These are phyloP conservation scores for Mycena vulgaris DNA, from an alignment of 768 basidiomycete species.

Conservation along the genomic window DNA sequence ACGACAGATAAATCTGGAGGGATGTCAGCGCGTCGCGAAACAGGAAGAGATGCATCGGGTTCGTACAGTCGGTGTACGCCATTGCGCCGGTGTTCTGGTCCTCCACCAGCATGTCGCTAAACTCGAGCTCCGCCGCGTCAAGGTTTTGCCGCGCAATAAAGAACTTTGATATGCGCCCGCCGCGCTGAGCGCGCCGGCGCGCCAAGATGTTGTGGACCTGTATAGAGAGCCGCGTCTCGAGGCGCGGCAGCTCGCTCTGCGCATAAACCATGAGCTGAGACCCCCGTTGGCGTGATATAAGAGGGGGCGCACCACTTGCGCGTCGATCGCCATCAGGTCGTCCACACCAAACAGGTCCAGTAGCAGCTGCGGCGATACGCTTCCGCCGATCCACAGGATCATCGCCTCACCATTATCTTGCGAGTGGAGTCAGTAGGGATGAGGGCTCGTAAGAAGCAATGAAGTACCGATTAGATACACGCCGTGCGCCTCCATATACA, in stretches of 20 bases:
- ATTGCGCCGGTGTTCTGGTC: slow-evolving; percentile 97
- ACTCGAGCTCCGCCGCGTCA: slow-evolving; percentile 95
- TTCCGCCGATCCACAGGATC: slow-evolving; percentile 92
- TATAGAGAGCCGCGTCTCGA: slow-evolving; percentile 82
- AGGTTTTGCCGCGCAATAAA: slow-evolving; percentile 91
- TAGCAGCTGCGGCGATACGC: slow-evolving; percentile 86
- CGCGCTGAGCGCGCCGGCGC: slow-evolving; percentile 70
- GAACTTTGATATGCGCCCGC: slow-evolving; percentile 69
- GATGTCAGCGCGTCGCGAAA: slow-evolving; percentile 15
- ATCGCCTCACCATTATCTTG: slow-evolving; percentile 90
- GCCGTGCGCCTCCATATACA: slow-evolving; percentile 91
- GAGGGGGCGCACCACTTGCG: slow-evolving; percentile 71
- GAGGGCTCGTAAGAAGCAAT: slow-evolving; percentile 20
- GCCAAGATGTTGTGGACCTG: slow-evolving; percentile 92
- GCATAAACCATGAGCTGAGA: slow-evolving; percentile 17
- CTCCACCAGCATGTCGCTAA: slow-evolving; percentile 97
- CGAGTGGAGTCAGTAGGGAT: slow-evolving; percentile 4
- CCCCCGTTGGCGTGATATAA: slow-evolving; percentile 13
- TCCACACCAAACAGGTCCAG: slow-evolving; percentile 89
- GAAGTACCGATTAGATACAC: slow-evolving; percentile 91
- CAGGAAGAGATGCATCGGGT: not conserved
- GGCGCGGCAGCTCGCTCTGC: slow-evolving; percentile 78
- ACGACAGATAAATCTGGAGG: slow-evolving; percentile 62
- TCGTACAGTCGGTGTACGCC: slow-evolving; percentile 91
- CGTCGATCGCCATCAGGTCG: slow-evolving; percentile 78